Base-by-base conservation (phyloP, 371 early-diverging fungal species). In the Choanephora cucurbitarum region DNA sequence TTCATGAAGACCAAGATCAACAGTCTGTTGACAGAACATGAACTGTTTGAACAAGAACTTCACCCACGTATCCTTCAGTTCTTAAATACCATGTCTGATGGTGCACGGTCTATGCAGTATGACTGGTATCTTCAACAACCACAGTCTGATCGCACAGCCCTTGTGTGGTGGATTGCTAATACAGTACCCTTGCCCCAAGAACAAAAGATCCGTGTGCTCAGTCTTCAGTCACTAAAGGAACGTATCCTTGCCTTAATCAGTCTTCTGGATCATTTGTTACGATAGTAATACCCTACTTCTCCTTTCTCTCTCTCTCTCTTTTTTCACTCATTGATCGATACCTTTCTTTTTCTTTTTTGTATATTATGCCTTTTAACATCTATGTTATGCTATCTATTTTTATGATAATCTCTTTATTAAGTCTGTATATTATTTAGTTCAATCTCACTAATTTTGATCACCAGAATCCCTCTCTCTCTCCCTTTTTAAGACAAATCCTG, bases 121-220 rank as follows among this genome's bases (percentile, higher is more conserved):
- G 57, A 57, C 14, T 49, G 49, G 50, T 44, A 44, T 49, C 11
- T 44, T 17, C 57, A 49, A n/a, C 57, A 49, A 19, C n/a, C n/a
- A n/a, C 42, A 56, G 22, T 14, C 34, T 34, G 28, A 72, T 78
- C 41, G 49, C 17, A 31, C 33, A 41, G 55, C 70, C 8, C 58
- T 66, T 1, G 55, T 63, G n/a, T 85, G 75, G 64, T 83, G 85
- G 83, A 66, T 75, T 0, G 81, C 80, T 6, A 68, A 73, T 31
- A 66, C 80, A 34, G 45, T 85, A 44, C 83, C 83, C 3, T 59
- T 85, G 0, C 9, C 39, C 53, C 39, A 41, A 15, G 31, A 55
- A 24, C 81, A 81, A 41, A 79, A 75, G 46, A 67, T 75, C 28
- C 66, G 60, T 31, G 24, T 84, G 15, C 58, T 82, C 3, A 23